Evolutionary conservation across 1,284 basidiomycete species (phyloP).

Genomic region (Termitomyces sp.): DNA sequence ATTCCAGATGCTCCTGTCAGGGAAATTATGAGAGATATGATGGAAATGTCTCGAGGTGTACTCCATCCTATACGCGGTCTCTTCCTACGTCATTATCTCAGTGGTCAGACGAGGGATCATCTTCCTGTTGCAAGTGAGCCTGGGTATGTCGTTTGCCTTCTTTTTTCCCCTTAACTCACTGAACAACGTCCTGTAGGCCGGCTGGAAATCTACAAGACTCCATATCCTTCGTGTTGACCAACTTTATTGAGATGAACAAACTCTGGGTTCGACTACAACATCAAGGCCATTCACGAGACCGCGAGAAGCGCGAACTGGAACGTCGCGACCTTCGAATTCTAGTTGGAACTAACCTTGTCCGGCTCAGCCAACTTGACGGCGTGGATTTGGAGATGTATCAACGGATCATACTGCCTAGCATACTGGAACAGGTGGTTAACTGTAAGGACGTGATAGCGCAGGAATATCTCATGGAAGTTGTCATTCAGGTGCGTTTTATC

Average conservation of each 20-base stretch:
- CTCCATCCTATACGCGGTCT: constrained; percentile 90
- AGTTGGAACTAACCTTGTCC: constrained; percentile 93
- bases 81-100: constrained; percentile 91
- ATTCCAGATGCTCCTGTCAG: constrained; percentile 92
- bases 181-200: constrained; percentile 46
- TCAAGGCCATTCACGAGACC: constrained; percentile 90
- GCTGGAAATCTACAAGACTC: constrained; percentile 88
- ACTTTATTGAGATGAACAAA: constrained; percentile 99
- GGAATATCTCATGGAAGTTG: constrained; percentile 97
- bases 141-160: constrained; percentile 52
- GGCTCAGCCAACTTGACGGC: constrained; percentile 88
- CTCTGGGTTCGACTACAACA: constrained; percentile 96
- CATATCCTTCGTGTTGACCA: constrained; percentile 89
- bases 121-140: constrained; percentile 80
- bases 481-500: constrained; percentile 73
- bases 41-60: constrained; percentile 96
- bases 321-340: constrained; percentile 88
- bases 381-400: constrained; percentile 91
- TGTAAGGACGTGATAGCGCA: constrained; percentile 97
- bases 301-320: constrained; percentile 93
- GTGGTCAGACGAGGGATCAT: constrained; percentile 90
- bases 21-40: constrained; percentile 99
- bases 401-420: constrained; percentile 77
- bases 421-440: constrained; percentile 92
- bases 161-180: background rate